A percentile compares a stretch with the other conserved stretches of the same genome.
Evolutionary conservation across 768 basidiomycete genomes (phyloP).

Genomic region (Tubosaeta sp.): DNA sequence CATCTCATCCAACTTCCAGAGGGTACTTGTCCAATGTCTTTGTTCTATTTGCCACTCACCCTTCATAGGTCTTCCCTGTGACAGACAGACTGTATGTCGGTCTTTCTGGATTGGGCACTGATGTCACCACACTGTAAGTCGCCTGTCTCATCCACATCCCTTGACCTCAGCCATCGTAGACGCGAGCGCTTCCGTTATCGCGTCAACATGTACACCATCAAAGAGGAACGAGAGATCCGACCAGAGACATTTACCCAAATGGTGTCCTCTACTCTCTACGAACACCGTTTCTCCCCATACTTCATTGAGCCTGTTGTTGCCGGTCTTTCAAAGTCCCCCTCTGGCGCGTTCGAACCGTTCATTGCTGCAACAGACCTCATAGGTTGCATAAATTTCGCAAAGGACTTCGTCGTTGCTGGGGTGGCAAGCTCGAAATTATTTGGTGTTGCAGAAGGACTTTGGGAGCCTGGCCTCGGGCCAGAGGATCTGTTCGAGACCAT

Average conservation of each 20-base stretch:
- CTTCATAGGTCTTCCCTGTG: slow-evolving; percentile 80
- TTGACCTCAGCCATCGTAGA: slow-evolving; percentile 36
- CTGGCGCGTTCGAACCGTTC: slow-evolving; percentile 79
- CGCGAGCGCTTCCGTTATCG: slow-evolving; percentile 89
- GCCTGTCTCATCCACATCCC: not conserved
- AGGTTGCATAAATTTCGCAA: slow-evolving; percentile 88
- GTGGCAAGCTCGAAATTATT: slow-evolving; percentile 90
- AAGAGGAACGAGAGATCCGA: slow-evolving; percentile 95
- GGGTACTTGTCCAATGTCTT: slow-evolving; percentile 47
- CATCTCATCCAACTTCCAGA: slow-evolving; percentile 90
- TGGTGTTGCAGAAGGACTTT: slow-evolving; percentile 96
- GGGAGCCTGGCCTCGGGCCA: slow-evolving; percentile 95
- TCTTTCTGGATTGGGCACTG: slow-evolving; percentile 88
- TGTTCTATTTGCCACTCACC: slow-evolving; percentile 4
- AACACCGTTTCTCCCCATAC: slow-evolving; percentile 93
- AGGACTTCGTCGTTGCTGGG: slow-evolving; percentile 96
- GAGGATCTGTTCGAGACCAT: slow-evolving; percentile 99
- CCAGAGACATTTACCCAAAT: slow-evolving; percentile 96
- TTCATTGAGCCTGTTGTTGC: slow-evolving; percentile 97
- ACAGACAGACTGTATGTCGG: slow-evolving; percentile 91
- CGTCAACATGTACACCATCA: slow-evolving; percentile 99
- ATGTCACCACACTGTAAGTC: slow-evolving; percentile 84
- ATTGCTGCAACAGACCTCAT: slow-evolving; percentile 95
- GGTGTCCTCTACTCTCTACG: slow-evolving; percentile 92
- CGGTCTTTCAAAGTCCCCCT: slow-evolving; percentile 71